A percentile compares a stretch with the other conserved stretches of the same genome.
Evolutionary conservation across 2,329 filamentous ascomycete genomes (phyloP).

Genomic region (Lachnellula arida): DNA sequence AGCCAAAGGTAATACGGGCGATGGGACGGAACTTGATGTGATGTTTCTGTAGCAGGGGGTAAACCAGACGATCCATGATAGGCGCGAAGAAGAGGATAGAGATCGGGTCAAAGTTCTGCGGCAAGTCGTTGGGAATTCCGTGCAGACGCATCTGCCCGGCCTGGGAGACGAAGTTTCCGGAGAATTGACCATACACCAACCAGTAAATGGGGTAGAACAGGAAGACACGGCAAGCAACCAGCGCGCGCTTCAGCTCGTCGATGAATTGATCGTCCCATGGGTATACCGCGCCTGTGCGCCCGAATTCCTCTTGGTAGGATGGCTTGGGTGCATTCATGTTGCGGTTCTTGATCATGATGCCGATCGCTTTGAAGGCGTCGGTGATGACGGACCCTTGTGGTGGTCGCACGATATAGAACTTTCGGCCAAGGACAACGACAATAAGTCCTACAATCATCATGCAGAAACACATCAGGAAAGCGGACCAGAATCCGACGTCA

Average conservation of each 20-base stretch:
- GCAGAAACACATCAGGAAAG: conserved; percentile 41
- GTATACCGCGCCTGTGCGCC: conserved; percentile 13
- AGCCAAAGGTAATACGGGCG: conserved; percentile 56
- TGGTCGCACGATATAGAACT: conserved; percentile 50
- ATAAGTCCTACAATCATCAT: conserved; percentile 54
- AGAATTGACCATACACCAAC: conserved; percentile 50
- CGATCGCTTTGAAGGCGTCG: conserved; percentile 58
- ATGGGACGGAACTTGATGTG: conserved; percentile 57
- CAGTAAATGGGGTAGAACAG: conserved; percentile 64
- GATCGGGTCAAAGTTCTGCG: conserved; percentile 56
- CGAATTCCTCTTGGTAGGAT: conserved; percentile 53
- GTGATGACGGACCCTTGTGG: conserved; percentile 60
- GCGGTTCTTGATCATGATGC: conserved; percentile 47
- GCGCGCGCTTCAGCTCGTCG: conserved; percentile 55
- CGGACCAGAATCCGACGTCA: conserved; percentile 46
- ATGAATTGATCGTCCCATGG: conserved; percentile 60
- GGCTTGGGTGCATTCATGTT: conserved; percentile 56
- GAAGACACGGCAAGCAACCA: conserved; percentile 50
- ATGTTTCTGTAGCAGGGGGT: conserved; percentile 48
- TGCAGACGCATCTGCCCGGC: conserved; percentile 47
- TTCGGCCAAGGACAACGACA: conserved; percentile 45
- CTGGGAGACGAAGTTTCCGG: conserved; percentile 60
- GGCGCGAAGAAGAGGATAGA: conserved; percentile 53
- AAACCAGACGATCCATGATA: conserved; percentile 49
- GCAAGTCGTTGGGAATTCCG: conserved; percentile 55